Evolutionary conservation across 139 green algal species (phyloP), one percentile per base, ranked within the genome.

Genomic region (Auxenochlorella pyrenoidosa): DNA sequence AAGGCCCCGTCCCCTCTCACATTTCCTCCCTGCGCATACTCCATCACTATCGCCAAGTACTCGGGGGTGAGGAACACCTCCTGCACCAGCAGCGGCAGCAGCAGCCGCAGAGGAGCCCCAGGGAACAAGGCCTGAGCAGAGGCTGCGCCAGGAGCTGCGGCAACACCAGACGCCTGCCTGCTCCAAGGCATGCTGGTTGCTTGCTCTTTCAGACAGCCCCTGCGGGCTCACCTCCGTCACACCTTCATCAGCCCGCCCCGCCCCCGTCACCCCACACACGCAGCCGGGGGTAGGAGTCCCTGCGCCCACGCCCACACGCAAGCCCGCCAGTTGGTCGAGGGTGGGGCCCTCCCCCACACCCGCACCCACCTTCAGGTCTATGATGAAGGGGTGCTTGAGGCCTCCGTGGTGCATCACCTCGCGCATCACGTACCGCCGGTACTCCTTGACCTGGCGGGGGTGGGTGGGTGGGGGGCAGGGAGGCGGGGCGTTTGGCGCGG

Each of bases 1-100:
- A 6, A 12, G 65, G 22, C n/a, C 34, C 10, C 68, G 12, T 30
- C 22, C 75, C 28, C 10, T 28, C 80, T 85, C 80, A 97, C 85
- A 87, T 98, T 94, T 5, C 95, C 95, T 8, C 95, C 94, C 19
- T 85, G 76, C 26, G 94, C 93, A 80, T 91, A 95, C 73, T 95
- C 93, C 92, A 95, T 95, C 19, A 91, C 90, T 36, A 95, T 93
- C 21, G 79, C 90, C 58, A 95, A 75, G 81, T 94, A 85, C 32
- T 85, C 83, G 18, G 86, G 87, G 24, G 92, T 94, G 54, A 95
- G 32, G 75, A 94, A 94, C 28, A 90, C 89, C 85, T 93, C 86
- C 40, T 66, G 58, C 79, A 63, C 2, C 54, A 63, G 54, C 54
- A 63, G 18, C 47, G 12, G 18, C 54, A 63, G 36, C 15, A 43